A percentile compares a stretch with the other conserved stretches of the same genome.
These are phyloP conservation scores for Aphanomyces euteiches DNA, from an alignment of 352 stramenopile species.

Conservation along the genomic window DNA sequence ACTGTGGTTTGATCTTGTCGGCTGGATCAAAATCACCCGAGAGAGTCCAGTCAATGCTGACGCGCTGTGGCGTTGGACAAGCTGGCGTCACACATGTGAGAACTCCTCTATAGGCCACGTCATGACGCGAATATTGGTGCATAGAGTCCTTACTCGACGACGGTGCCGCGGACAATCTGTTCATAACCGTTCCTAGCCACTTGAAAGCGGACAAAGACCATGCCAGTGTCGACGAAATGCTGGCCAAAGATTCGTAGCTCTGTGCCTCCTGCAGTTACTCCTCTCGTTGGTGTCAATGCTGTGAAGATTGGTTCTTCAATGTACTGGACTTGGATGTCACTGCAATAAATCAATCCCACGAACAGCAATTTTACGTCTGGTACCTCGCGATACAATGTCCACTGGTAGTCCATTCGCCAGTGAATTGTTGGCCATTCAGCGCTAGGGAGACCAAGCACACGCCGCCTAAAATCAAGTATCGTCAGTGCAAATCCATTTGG, in stretches of 20 bases:
- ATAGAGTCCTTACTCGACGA: constrained; percentile 5
- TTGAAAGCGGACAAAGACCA: constrained; percentile 17
- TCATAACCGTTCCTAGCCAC: constrained; percentile 1
- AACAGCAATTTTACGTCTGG: neutral
- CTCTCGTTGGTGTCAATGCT: neutral
- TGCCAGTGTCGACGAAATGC: constrained; percentile 23
- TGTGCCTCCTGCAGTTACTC: neutral
- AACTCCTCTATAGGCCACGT: constrained; percentile 19
- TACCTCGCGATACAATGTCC: constrained; percentile 9
- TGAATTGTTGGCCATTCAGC: constrained; percentile 29
- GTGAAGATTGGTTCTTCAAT: constrained; percentile 20
- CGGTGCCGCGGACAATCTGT: constrained; percentile 3
- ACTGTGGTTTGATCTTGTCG: neutral
- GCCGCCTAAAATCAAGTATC: neutral
- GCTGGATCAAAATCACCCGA: neutral
- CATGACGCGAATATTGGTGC: neutral
- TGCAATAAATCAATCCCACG: neutral
- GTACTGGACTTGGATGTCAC: constrained; percentile 7
- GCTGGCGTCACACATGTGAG: constrained; percentile 17
- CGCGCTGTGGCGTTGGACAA: neutral
- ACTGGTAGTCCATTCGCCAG: constrained; percentile 11
- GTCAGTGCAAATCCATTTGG: neutral
- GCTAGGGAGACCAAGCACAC: constrained; percentile 13
- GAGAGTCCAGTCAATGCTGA: neutral
- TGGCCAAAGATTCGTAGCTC: constrained; percentile 22